These are phyloP conservation scores for Colletotrichum lini DNA, from an alignment of 2,329 filamentous ascomycete species.

Conservation along the genomic window DNA sequence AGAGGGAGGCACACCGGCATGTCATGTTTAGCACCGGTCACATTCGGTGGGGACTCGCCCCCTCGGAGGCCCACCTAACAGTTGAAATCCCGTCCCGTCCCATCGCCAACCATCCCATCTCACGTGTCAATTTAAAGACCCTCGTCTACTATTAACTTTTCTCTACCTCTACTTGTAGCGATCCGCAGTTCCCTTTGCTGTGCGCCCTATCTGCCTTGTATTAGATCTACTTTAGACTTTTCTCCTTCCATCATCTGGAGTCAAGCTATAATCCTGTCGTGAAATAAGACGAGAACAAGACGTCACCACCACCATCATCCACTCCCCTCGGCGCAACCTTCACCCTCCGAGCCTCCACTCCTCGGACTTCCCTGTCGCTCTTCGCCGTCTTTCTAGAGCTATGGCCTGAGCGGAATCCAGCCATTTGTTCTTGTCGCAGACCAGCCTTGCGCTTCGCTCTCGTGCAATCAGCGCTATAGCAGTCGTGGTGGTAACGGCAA, in stretches of 20 bases:
- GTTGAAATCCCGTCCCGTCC: conserved; percentile 4
- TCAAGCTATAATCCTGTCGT: not conserved
- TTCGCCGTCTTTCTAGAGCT: not conserved
- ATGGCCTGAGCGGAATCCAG: not conserved
- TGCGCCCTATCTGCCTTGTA: not conserved
- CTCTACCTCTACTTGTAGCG: not conserved
- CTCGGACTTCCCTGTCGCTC: not conserved
- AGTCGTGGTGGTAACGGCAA: not conserved
- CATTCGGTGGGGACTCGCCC: conserved; percentile 5
- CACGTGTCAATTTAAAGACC: conserved; percentile 1
- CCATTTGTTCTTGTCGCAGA: not conserved
- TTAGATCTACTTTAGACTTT: not conserved
- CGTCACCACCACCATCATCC: not conserved
- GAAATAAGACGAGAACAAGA: conserved; percentile 4
- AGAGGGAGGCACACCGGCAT: not conserved
- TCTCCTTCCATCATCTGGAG: not conserved
- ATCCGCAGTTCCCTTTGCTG: not conserved
- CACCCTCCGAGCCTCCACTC: conserved; percentile 3
- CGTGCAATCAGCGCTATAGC: not conserved
- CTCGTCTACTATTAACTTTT: not conserved
- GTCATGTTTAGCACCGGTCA: not conserved
- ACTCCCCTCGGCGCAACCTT: not conserved
- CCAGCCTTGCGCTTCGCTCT: conserved; percentile 1
- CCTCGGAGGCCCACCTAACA: not conserved
- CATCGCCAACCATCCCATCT: conserved; percentile 4